Percentiles rank a stretch among this genome's conserved stretches.
Evolutionary conservation across 1,284 basidiomycete species (phyloP).

Genomic region (Ustilago shanxiensis): DNA sequence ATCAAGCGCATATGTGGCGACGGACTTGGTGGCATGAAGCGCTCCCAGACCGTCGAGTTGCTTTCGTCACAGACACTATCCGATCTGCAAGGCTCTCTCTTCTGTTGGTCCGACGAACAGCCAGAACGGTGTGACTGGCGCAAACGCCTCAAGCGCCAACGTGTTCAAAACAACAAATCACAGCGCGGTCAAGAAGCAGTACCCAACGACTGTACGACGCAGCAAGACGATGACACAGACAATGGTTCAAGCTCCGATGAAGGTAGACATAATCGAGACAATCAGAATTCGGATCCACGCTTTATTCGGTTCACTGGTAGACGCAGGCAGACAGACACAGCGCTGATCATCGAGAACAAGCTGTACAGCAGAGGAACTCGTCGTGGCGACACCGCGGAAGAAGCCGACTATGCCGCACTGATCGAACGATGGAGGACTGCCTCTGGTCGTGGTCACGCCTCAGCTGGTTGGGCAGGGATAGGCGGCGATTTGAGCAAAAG

Average conservation of each 20-base stretch:
- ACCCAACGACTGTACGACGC: too few species aligned
- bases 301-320: conserved; percentile 34
- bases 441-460: not conserved
- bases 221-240: not conserved
- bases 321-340: conserved; percentile 34
- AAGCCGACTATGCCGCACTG: conserved; percentile 32
- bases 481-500: conserved; percentile 25
- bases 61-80: conserved; percentile 35
- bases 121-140: conserved; percentile 40
- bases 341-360: conserved; percentile 35
- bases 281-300: conserved; percentile 11
- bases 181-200: not conserved
- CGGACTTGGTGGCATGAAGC: conserved; percentile 42
- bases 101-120: conserved; percentile 51
- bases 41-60: conserved; percentile 42
- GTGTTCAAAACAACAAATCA: too few species aligned
- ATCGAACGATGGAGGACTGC: conserved; percentile 22
- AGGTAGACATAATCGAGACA: not conserved
- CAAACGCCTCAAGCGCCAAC: conserved; percentile 21
- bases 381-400: conserved; percentile 20
- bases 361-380: conserved; percentile 27
- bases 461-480: conserved; percentile 9
- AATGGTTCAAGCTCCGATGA: not conserved
- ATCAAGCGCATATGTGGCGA: conserved; percentile 44
- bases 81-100: conserved; percentile 23